Evolutionary conservation across 352 stramenopile genomes (phyloP), one percentile per base, ranked within the genome.

Genomic region (Globisporangium emineosum): DNA sequence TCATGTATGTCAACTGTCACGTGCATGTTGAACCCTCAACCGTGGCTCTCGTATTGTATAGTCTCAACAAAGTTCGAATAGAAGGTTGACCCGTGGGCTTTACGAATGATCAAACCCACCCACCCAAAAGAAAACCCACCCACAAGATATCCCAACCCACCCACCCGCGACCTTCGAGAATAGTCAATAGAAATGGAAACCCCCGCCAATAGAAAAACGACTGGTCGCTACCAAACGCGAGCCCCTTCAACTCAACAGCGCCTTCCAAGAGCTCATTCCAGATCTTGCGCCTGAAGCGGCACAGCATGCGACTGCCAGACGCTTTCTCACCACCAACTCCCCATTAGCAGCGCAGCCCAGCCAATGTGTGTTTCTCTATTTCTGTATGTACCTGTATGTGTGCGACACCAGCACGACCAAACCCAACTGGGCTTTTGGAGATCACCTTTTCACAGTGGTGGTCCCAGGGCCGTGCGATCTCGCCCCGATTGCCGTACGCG

Each of bases 401-500:
- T 53, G 25, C 27, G 3, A 67, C 21, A 37, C 45, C 52, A 59
- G 6, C 51, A 47, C 40, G n/a, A 47, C 5, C 40, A 19, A 45
- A 45, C 50, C 71, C 83, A 81, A 94, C 86, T 94, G 86, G 86
- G 86, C 80, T 88, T 77, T 80, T 78, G 83, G 79, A 69, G 81
- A 84, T 78, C 83, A 82, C 81, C 78, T 80, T 79, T 93, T 92
- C 85, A 92, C 85, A 92, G 86, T 86, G 75, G 86, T 71, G 83
- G 79, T 91, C 82, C 83, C 80, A 82, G 83, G 76, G 83, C 87
- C 82, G 69, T 88, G 83, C 84, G 75, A 73, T 70, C 72, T 92
- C 86, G 81, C 86, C 86, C 86, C 82, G 79, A 94, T 62, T 68
- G 49, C 49, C 51, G 51, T 57, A 57, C 50, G 40, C 33, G 54